Percentiles rank a stretch among this genome's conserved stretches.
Evolutionary conservation across 176 grass and related monocot species (phyloP).

Genomic region (Bolboschoenus planiculmis): DNA sequence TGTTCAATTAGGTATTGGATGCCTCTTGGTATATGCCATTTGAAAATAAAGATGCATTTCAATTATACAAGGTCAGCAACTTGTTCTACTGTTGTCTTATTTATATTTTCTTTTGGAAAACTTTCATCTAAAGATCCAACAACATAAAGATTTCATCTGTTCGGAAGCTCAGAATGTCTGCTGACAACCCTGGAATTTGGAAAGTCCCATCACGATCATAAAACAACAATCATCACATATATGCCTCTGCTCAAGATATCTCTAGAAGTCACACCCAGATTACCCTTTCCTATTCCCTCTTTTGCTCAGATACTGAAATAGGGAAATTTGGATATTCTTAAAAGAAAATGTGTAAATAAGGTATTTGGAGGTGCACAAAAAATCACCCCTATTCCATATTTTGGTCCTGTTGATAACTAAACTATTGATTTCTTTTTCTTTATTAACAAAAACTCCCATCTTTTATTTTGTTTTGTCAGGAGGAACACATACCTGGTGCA

Average conservation of each 20-base stretch:
- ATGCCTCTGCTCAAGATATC: neutral
- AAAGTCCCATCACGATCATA: neutral
- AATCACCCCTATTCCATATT: neutral
- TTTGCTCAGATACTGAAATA: neutral
- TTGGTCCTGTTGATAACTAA: neutral
- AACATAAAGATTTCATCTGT: neutral
- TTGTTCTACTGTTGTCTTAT: neutral
- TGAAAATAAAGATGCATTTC: conserved; percentile 61
- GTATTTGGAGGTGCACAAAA: neutral
- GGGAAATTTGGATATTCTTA: neutral
- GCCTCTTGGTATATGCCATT: conserved; percentile 92
- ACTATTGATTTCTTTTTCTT: neutral
- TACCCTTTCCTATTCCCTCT: neutral
- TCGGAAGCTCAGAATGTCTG: neutral
- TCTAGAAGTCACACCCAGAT: neutral
- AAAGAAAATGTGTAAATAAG: neutral
- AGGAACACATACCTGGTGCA: conserved; percentile 61
- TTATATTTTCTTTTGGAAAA: neutral
- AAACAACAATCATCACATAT: neutral
- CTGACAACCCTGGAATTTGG: neutral
- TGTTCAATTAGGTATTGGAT: conserved; percentile 62
- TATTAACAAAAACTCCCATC: conserved; percentile 9
- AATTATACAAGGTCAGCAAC: conserved; percentile 70
- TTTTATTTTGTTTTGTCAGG: conserved; percentile 40
- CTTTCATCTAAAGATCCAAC: neutral